phyloP scores from a whole-genome alignment of 2,329 filamentous ascomycete species.

The Balansia obtecta region DNA sequence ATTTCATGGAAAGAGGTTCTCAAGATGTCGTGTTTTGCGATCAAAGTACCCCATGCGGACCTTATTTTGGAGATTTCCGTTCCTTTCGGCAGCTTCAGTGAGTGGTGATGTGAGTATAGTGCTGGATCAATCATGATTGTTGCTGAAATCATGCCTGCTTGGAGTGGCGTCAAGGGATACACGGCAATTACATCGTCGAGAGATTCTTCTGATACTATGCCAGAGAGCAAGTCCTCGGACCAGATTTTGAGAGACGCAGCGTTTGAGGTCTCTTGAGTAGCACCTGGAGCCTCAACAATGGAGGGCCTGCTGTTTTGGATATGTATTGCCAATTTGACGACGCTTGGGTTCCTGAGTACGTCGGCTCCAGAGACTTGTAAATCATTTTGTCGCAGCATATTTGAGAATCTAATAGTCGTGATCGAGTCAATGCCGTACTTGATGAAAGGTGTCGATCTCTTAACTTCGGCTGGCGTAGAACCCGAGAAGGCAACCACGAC shows the following conservation, averaged over 20 bases:
- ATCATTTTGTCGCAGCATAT: slow-evolving; percentile 15
- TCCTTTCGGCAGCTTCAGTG: slow-evolving; percentile 1
- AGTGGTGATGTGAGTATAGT: slow-evolving; percentile 10
- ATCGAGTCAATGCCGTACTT: slow-evolving; percentile 21
- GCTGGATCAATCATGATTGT: slow-evolving; percentile 11
- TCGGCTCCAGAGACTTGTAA: slow-evolving; percentile 20
- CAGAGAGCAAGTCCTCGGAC: background rate
- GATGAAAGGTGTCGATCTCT: slow-evolving; percentile 19
- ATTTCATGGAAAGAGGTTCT: slow-evolving; percentile 16
- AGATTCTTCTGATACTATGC: slow-evolving; percentile 1
- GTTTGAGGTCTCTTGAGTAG: background rate
- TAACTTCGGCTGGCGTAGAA: slow-evolving; percentile 9
- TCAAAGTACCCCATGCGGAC: slow-evolving; percentile 8
- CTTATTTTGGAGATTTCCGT: slow-evolving; percentile 7
- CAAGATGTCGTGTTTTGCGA: slow-evolving; percentile 12
- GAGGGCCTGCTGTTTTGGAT: background rate
- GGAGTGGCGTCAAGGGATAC: slow-evolving; percentile 15
- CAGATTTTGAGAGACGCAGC: background rate
- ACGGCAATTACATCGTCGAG: slow-evolving; percentile 11
- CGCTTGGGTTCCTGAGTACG: slow-evolving; percentile 20
- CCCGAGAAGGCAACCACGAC: background rate
- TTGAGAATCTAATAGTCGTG: slow-evolving; percentile 20
- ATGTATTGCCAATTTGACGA: slow-evolving; percentile 12
- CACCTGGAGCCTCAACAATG: background rate
- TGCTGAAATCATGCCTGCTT: slow-evolving; percentile 10